Evolutionary conservation across 495 filamentous ascomycete species (phyloP), one percentile per base, ranked within the genome.

Genomic region (Hyaloscypha bicolor): DNA sequence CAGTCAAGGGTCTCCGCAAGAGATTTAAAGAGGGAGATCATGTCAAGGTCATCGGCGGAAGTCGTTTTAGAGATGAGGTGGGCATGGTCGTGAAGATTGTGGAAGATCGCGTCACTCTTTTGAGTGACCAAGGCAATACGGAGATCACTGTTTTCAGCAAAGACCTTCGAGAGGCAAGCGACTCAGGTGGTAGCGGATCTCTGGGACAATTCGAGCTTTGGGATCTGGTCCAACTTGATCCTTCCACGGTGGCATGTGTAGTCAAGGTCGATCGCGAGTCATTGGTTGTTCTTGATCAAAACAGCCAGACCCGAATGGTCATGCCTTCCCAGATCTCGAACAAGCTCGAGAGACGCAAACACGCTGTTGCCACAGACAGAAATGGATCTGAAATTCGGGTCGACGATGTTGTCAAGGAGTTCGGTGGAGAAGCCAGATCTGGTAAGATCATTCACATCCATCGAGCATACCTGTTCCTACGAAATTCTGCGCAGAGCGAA

Each of bases 71-170:
- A 63, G 95, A 98, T 71, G 96, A 97, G 78, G 87, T 97, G 56
- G 96, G 96, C 73, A 96, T 97, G 91, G 94, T 99, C 14, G 92
- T 97, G 55, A 90, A 92, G 75, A 95, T 97, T 67, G 88, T 86
- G 66, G 90, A 93, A 33, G 96, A 98, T 75, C 87, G 89, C 25
- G 93, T 99, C 55, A 98, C 96, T 2, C 78, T 99, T 62, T 79
- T 98, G 33, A 96, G 90, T 62, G 96, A 99, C 78, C 89, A 93
- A 72, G 93, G 85, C 61, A 93, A 93, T 79, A 87, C 89, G 62
- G 96, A 98, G 76, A 92, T 99, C 66, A 97, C 94, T 0, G 94
- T 99, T 3, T 99, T 99, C 80, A 97, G 94, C 78, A 97, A 96
- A 73, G 96, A 99, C 77, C 82, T 99, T 45, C 86, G 95, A 65